Conservation (phyloP, 371 early-diverging fungal genomes). For the Mucor indicus region DNA sequence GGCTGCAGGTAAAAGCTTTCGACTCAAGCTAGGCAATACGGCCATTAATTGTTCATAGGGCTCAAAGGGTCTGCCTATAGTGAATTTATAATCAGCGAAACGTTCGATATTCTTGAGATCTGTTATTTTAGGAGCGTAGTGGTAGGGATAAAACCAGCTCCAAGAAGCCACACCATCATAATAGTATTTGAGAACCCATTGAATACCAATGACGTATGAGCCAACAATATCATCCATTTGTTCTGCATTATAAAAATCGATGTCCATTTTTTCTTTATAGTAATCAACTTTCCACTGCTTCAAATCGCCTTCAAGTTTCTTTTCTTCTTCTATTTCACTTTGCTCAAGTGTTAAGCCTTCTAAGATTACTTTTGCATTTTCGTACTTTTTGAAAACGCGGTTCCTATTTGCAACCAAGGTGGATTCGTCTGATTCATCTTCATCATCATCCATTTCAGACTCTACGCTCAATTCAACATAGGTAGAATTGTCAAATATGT, state of each 20-base stretch:
- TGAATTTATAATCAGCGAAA: slow-evolving; percentile 65
- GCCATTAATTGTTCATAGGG: slow-evolving; percentile 99
- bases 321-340: slow-evolving; percentile 49
- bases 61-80: slow-evolving; percentile 83
- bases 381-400: slow-evolving; percentile 65
- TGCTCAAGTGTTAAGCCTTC: slow-evolving; percentile 44
- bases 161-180: slow-evolving; percentile 94
- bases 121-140: slow-evolving; percentile 97
- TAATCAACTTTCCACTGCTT: slow-evolving; percentile 69
- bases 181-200: slow-evolving; percentile 98
- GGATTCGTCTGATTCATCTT: slow-evolving; percentile 45
- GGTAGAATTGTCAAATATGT: slow-evolving; percentile 37
- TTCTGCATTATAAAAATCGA: slow-evolving; percentile 48
- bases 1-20: slow-evolving; percentile 74
- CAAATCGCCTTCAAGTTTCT: slow-evolving; percentile 52
- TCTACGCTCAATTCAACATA: slow-evolving; percentile 49
- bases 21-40: slow-evolving; percentile 90
- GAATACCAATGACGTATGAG: slow-evolving; percentile 89
- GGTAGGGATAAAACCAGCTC: slow-evolving; percentile 99
- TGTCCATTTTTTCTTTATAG: slow-evolving; percentile 72
- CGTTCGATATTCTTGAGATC: slow-evolving; percentile 58
- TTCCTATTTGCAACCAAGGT: slow-evolving; percentile 56
- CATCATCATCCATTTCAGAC: slow-evolving; percentile 19
- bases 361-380: slow-evolving; percentile 57
- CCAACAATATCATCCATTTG: slow-evolving; percentile 64